Evolutionary conservation across 2,329 filamentous ascomycete genomes (phyloP), one percentile per base, ranked within the genome.

Genomic region (Beauveria varroae): DNA sequence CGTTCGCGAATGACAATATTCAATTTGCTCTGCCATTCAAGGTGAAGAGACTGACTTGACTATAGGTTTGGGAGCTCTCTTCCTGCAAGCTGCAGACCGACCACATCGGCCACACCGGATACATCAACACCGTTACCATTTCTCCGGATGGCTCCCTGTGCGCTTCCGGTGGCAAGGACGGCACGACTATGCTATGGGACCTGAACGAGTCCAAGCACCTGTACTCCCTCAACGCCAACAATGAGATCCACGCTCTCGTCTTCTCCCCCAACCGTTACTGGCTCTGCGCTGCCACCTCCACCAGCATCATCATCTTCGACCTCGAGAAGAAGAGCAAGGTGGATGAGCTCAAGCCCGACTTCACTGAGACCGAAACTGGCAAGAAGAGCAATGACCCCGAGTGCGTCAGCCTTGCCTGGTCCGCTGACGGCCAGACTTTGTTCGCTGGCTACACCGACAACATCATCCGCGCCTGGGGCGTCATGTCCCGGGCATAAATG

Each of bases 241-340:
- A 99, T 80, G 95, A 98, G 89, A 99, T 99, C 86, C 95, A 99
- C 85, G 93, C 95, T 72, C 93, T 99, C 71, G 95, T 98, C 80
- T 99, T 99, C 91, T 98, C 95, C 68, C 95, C 95, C 77, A 99
- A 99, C 91, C 90, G 95, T 80, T 99, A 99, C 91, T 99, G 95
- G 95, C 89, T 99, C 72, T 99, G 95, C 87, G 95, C 95, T 76
- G 95, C 95, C 77, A 99, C 95, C 67, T 86, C 91, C 76, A 91
- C 86, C 83, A 92, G 87, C 86, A 98, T 99, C 87, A 97, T 97
- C 87, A 98, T 99, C 86, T 99, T 99, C 84, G 95, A 99, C 77
- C 88, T 99, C 71, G 95, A 99, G 91, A 99, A 99, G 93, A 99
- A 99, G 93, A 96, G 89, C 89, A 98, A 97, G 90, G 93, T 98